phyloP scores from a whole-genome alignment of 805 yeast genomes.

The Kodamaea hsintzibuensis region DNA sequence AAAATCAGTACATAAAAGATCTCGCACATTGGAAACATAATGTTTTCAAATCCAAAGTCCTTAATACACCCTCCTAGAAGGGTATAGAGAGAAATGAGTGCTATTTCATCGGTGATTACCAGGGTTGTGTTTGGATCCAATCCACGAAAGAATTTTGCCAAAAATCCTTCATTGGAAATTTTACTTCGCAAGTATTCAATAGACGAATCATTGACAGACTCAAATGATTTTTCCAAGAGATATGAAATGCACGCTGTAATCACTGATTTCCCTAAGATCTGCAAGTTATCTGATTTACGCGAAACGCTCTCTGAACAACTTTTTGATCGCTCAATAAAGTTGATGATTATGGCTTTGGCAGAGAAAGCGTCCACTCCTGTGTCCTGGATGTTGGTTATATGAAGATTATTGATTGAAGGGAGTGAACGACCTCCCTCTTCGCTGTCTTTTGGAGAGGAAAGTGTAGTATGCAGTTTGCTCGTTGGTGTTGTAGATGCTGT shows the following conservation, averaged over 20 bases:
- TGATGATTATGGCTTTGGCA: conserved; percentile 17
- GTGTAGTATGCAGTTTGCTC: neutral
- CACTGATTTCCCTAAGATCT: conserved; percentile 57
- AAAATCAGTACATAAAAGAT: conserved; percentile 61
- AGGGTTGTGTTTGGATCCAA: conserved; percentile 43
- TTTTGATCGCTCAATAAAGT: conserved; percentile 59
- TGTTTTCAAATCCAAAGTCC: conserved; percentile 77
- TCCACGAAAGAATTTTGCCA: conserved; percentile 48
- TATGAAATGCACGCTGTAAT: conserved; percentile 57
- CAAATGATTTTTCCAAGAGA: conserved; percentile 64
- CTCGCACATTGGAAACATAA: conserved; percentile 67
- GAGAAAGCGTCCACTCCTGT: conserved; percentile 15
- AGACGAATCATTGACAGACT: conserved; percentile 53
- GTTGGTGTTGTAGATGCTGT: neutral
- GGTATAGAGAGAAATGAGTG: conserved; percentile 55
- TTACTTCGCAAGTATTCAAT: conserved; percentile 50
- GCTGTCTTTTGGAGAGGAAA: conserved; percentile 4
- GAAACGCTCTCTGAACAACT: conserved; percentile 54
- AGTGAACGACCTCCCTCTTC: conserved; percentile 1
- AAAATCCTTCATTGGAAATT: conserved; percentile 40
- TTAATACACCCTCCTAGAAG: conserved; percentile 69
- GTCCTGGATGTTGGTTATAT: conserved; percentile 9
- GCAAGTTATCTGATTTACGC: conserved; percentile 46
- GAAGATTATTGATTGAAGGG: conserved; percentile 11
- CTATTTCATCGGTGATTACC: conserved; percentile 46